Evolutionary conservation across 2,329 filamentous ascomycete genomes (phyloP), one percentile per base, ranked within the genome.

Genomic region (Fusarium sp.): DNA sequence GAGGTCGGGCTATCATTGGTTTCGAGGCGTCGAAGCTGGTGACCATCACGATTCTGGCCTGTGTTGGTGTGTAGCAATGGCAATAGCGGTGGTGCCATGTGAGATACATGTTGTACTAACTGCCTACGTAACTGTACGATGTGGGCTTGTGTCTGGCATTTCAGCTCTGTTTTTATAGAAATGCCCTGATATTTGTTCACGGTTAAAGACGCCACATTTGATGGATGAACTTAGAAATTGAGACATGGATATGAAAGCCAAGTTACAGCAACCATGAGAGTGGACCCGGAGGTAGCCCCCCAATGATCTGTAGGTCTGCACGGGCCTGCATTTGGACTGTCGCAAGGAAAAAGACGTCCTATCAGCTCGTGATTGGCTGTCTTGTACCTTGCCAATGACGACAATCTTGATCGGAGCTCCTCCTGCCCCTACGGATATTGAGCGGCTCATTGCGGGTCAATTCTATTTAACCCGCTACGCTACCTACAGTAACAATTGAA

Each of bases 321-420:
- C 58, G 53, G 54, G 49, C 57, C 62, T 62, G 60, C 62, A 62
- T 62, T 62, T 31, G 61, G 66, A 45, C 42, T 62, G 50, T 56
- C 46, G 58, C 57, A 60, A 36, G 54, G 46, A 67, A 69, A 49
- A 52, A 47, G 66, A 62, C 65, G 51, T 57, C 49, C 57, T 38
- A 46, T 43, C 24, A 36, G 43, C 43, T 36, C 21, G 6, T 68
- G 47, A 74, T 73, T 74, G 70, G 72, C 21, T 55, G 9, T n/a
- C n/a, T 4, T 4, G 34, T n/a, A 19, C 50, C 43, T 52, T 61
- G 47, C 39, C 17, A 51, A 70, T 74, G 72, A 74, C 72, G 71
- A 69, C 65, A 28, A 38, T 33, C 17, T 63, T 46, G 67, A 64
- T 61, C 67, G 62, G 51, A 24, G 44, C 46, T 55, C 47, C 31